These are phyloP conservation scores for Paramecium octaurelia DNA, from an alignment of 73 alveolate species.

Conservation along the genomic window DNA sequence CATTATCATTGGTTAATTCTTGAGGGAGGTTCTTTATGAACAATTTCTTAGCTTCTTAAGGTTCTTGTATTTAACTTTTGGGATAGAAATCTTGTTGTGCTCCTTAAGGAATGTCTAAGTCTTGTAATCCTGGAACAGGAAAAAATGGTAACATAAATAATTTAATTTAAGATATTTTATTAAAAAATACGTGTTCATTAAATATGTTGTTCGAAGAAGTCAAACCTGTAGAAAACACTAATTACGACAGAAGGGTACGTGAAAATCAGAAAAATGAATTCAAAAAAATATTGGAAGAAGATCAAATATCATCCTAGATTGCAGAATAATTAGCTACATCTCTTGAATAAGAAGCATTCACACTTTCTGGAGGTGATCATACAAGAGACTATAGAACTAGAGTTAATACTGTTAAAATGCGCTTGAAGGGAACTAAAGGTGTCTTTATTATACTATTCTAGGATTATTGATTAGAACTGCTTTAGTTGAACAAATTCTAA, in stretches of 20 bases:
- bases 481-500: background rate
- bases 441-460: background rate
- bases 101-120: background rate
- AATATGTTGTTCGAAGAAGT: background rate
- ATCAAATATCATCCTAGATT: background rate
- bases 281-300: slow-evolving; percentile 18
- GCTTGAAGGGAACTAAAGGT: slow-evolving; percentile 42
- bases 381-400: slow-evolving; percentile 38
- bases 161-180: slow-evolving; percentile 5
- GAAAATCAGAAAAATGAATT: background rate
- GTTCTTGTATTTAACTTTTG: background rate
- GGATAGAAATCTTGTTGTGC: background rate
- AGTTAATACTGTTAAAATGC: slow-evolving; percentile 44
- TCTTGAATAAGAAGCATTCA: slow-evolving; percentile 14
- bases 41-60: slow-evolving; percentile 33
- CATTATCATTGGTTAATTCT: slow-evolving; percentile 46
- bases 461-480: slow-evolving; percentile 9
- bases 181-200: slow-evolving; percentile 28
- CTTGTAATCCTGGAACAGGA: slow-evolving; percentile 12
- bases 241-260: slow-evolving; percentile 13
- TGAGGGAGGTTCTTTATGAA: slow-evolving; percentile 16
- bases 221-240: slow-evolving; percentile 18
- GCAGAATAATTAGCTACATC: slow-evolving; percentile 8
- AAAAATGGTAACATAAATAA: slow-evolving; percentile 21
- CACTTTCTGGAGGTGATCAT: slow-evolving; percentile 30